Evolutionary conservation across 768 basidiomycete genomes (phyloP), one percentile per base, ranked within the genome.

Genomic region (Leucocoprinus sp.): DNA sequence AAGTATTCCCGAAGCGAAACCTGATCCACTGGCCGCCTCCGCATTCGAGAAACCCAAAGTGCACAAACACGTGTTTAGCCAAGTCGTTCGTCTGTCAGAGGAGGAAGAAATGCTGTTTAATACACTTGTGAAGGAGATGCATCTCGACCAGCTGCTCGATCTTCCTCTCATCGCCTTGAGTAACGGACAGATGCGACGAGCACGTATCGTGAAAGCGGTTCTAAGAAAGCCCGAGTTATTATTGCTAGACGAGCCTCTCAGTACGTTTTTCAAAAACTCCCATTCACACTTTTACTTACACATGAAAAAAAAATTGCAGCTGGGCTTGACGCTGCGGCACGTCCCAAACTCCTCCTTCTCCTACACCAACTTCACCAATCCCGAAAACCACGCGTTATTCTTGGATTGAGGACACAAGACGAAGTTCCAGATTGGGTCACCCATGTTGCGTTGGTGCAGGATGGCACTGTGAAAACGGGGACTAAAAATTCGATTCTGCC

Each of bases 101-200:
- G 27, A 28, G 12, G 27, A 28, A 12, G 12, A 12, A 28, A 12
- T 28, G 27, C 27, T 28, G 27, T 28, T 28, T 12, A 12, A 28
- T 28, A 28, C 27, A 12, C 12, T 28, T 5, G 27, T 6, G 6
- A 28, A 28, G 12, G 12, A 28, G 5, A 28, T 28, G 27, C 5
- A 28, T 12, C 65, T 97, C 31, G 57, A 60, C 1, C 53, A 67
- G 4, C 62, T 93, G 17, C 66, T 97, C 11, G 82, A 93, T 57
- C 57, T 93, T 4, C 95, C 93, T 0, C 58, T 87, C 4, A 71
- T 96, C 7, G 88, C 88, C 0, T 61, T 97, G 42, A 88, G 84
- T 50, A 93, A 93, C 55, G 95, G 93, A 0, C 93, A 98, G 67
- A 96, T 84, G 23, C 67, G 93, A 33, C 67, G 90, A n/a, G 91